Base-by-base conservation (phyloP, 2,329 filamentous ascomycete genomes). In the Thermothelomyces thermophilus region DNA sequence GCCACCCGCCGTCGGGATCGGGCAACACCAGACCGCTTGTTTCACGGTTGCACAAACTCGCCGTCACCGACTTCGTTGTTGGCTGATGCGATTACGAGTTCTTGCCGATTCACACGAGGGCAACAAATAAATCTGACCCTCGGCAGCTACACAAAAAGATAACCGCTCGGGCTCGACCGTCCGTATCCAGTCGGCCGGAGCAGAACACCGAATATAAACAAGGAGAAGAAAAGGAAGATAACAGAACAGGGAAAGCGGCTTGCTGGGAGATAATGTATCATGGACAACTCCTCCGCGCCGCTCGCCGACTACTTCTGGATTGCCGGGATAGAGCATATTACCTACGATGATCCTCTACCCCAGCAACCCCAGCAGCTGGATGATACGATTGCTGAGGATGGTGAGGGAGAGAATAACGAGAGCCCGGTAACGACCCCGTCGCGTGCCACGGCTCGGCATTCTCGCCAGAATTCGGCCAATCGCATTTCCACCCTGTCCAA, bases 221-320 rank as follows among this genome's bases (percentile, higher is more conserved):
- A 17, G 31, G 34, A 19, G n/a, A 28, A 14, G 10, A 28, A 30
- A 22, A 14, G 13, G 16, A 41, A 16, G 10, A 26, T 19, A 13
- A 17, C 40, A 34, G 13, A 14, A 30, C 31, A 26, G 11, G 31
- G 36, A 7, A 35, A 36, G 46, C 22, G 31, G 45, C 13, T 6
- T 35, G 13, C 33, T 35, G 33, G 19, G 50, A 43, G 48, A 49
- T 60, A 46, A 51, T 56, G 58, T 71, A 74, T 69, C 70, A 82
- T 82, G 78, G 78, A 80, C 64, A 72, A 67, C 69, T 74, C 79
- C 52, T 82, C 80, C 56, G 75, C 75, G 57, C 83, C 83, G 63
- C 73, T 86, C 65, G 83, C 83, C 67, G 83, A 86, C 67, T 86
- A 86, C 70, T 86, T 86, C 68, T 86, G 83, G 83, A 85, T 86